Percentiles rank a stretch among this genome's conserved stretches.
These are phyloP conservation scores for Cochlearia excelsa DNA, from an alignment of 345 rosid genomes.

Conservation along the genomic window DNA sequence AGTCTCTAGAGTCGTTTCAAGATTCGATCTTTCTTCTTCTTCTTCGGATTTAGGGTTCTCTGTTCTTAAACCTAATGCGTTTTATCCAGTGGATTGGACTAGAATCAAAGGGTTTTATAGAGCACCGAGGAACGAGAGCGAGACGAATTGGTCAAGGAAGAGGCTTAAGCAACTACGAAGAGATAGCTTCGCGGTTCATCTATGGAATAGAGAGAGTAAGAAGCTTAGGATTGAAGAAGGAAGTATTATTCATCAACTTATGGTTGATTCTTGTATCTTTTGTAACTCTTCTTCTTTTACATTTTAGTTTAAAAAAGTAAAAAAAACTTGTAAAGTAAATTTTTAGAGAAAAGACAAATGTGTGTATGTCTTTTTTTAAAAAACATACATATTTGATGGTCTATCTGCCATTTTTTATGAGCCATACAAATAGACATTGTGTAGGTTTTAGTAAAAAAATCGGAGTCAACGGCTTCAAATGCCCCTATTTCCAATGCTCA, in stretches of 20 bases:
- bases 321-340: conserved; percentile 6
- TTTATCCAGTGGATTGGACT: conserved; percentile 86
- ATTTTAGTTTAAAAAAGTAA: conserved; percentile 1
- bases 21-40: conserved; percentile 35
- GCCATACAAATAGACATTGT: conserved; percentile 15
- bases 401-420: conserved; percentile 27
- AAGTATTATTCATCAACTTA: conserved; percentile 54
- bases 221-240: conserved; percentile 56
- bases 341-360: conserved; percentile 13
- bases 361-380: background rate
- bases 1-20: conserved; percentile 72
- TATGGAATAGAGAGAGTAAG: conserved; percentile 89
- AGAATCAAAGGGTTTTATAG: conserved; percentile 51
- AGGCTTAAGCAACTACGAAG: conserved; percentile 47
- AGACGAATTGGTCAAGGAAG: conserved; percentile 43
- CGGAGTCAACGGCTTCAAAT: too few relatives aligned
- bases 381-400: conserved; percentile 26
- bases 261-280: conserved; percentile 58
- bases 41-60: conserved; percentile 45
- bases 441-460: background rate
- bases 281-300: conserved; percentile 53
- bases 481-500: too few relatives aligned
- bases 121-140: conserved; percentile 44
- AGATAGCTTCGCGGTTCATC: conserved; percentile 63
- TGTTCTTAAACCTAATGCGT: conserved; percentile 71